Percentiles rank a stretch among this genome's conserved stretches.
These are phyloP conservation scores for Abrus pulchellus DNA, from an alignment of 306 rosid genomes.

Conservation along the genomic window DNA sequence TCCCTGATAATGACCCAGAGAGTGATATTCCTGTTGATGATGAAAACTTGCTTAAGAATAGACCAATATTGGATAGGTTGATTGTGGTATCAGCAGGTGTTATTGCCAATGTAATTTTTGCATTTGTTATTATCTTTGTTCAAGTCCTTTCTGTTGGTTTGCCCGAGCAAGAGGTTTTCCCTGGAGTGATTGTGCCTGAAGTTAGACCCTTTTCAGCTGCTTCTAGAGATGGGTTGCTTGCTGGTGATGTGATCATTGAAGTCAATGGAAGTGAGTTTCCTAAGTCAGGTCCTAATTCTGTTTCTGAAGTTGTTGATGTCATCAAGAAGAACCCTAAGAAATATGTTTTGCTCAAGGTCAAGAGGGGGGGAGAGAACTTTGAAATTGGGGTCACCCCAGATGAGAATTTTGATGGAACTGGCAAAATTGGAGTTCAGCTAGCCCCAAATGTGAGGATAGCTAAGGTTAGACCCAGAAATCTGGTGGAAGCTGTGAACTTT, in stretches of 20 bases:
- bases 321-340: conserved; percentile 79
- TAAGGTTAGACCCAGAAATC: conserved; percentile 65
- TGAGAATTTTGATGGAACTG: conserved; percentile 90
- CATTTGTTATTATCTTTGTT: conserved; percentile 77
- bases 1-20: conserved; percentile 98
- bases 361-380: conserved; percentile 69
- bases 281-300: conserved; percentile 77
- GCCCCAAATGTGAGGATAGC: conserved; percentile 82
- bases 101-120: conserved; percentile 88
- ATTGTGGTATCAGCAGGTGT: conserved; percentile 98
- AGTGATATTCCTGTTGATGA: conserved; percentile 92
- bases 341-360: conserved; percentile 78
- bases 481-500: conserved; percentile 64
- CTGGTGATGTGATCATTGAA: conserved; percentile 86
- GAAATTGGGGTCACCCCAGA: conserved; percentile 86
- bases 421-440: conserved; percentile 94
- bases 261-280: conserved; percentile 78
- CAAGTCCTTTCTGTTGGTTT: conserved; percentile 93
- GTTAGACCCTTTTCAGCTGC: conserved; percentile 91
- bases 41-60: conserved; percentile 86
- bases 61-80: conserved; percentile 90
- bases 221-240: conserved; percentile 83
- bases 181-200: conserved; percentile 93
- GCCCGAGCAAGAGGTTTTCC: conserved; percentile 89
- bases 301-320: conserved; percentile 72